These are phyloP conservation scores for Osmanthus fragrans DNA, from an alignment of 257 asterid genomes.

Conservation along the genomic window DNA sequence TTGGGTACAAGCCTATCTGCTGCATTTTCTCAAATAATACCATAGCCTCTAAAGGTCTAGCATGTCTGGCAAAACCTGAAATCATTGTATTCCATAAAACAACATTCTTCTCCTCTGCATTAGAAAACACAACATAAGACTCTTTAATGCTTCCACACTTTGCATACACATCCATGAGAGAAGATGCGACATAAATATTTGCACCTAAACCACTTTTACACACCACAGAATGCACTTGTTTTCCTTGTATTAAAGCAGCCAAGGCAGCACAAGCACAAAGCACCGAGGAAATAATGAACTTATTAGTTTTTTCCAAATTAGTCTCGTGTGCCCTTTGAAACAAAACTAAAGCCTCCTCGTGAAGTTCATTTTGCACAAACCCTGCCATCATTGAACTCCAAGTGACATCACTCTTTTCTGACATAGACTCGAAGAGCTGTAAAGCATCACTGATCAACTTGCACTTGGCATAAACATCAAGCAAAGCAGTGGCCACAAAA, in stretches of 20 bases:
- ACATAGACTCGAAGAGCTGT: slow-evolving; percentile 51
- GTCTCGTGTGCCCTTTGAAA: slow-evolving; percentile 47
- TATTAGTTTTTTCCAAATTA: slow-evolving; percentile 37
- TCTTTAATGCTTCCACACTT: slow-evolving; percentile 79
- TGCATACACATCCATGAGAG: slow-evolving; percentile 84
- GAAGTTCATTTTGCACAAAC: slow-evolving; percentile 62
- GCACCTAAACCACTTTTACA: slow-evolving; percentile 51
- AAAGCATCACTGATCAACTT: slow-evolving; percentile 54
- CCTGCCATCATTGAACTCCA: slow-evolving; percentile 98
- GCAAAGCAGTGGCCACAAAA: slow-evolving; percentile 73
- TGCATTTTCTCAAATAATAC: slow-evolving; percentile 87
- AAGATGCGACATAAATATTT: slow-evolving; percentile 53
- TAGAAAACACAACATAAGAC: slow-evolving; percentile 57
- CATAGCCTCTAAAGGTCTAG: slow-evolving; percentile 72
- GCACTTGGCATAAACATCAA: slow-evolving; percentile 86
- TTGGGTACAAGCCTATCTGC: slow-evolving; percentile 52
- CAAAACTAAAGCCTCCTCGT: slow-evolving; percentile 69
- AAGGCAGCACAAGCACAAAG: slow-evolving; percentile 77
- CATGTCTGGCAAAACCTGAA: slow-evolving; percentile 80
- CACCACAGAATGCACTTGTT: slow-evolving; percentile 61
- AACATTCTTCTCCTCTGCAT: slow-evolving; percentile 55
- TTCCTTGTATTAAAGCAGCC: slow-evolving; percentile 88
- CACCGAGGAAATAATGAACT: slow-evolving; percentile 60
- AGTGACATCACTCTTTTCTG: slow-evolving; percentile 65
- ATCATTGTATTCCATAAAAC: slow-evolving; percentile 85